Percentiles rank a stretch among this genome's conserved stretches.
phyloP scores from a whole-genome alignment of 257 asterid genomes.

The Salvia rosmarinus region DNA sequence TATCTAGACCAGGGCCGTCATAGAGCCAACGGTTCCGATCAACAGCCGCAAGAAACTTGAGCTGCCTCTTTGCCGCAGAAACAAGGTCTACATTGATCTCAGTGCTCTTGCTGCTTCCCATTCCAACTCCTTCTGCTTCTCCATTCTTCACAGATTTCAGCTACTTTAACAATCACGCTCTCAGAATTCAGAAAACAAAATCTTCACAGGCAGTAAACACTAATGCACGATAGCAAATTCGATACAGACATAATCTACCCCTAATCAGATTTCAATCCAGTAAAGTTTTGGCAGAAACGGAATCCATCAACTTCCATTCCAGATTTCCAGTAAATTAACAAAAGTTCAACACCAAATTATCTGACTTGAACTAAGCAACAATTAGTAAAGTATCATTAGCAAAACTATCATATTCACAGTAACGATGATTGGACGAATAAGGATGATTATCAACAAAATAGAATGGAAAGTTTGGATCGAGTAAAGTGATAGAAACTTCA shows the following conservation, averaged over 20 bases:
- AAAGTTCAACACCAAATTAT: not conserved
- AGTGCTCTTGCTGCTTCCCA: constrained; percentile 78
- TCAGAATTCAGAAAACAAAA: constrained; percentile 21
- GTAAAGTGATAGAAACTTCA: constrained; percentile 21
- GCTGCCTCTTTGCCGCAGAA: constrained; percentile 75
- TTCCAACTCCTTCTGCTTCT: constrained; percentile 72
- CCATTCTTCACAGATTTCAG: constrained; percentile 44
- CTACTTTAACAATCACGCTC: constrained; percentile 11
- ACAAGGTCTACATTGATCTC: constrained; percentile 71
- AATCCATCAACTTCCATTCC: not conserved
- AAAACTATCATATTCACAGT: not conserved
- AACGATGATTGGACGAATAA: constrained; percentile 15
- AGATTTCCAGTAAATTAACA: constrained; percentile 16
- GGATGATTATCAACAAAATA: constrained; percentile 8
- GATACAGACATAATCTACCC: not conserved
- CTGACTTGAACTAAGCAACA: constrained; percentile 3
- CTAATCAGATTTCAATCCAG: constrained; percentile 3
- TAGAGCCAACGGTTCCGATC: constrained; percentile 89
- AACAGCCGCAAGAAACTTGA: constrained; percentile 75
- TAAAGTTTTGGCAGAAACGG: not conserved
- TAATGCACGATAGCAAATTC: not conserved
- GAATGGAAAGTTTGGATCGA: not conserved
- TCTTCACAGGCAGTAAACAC: not conserved
- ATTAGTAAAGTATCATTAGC: not conserved
- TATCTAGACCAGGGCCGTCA: constrained; percentile 61